Evolutionary conservation across 2,329 filamentous ascomycete species (phyloP), one percentile per base, ranked within the genome.

Genomic region (Aplosporella prunicola): DNA sequence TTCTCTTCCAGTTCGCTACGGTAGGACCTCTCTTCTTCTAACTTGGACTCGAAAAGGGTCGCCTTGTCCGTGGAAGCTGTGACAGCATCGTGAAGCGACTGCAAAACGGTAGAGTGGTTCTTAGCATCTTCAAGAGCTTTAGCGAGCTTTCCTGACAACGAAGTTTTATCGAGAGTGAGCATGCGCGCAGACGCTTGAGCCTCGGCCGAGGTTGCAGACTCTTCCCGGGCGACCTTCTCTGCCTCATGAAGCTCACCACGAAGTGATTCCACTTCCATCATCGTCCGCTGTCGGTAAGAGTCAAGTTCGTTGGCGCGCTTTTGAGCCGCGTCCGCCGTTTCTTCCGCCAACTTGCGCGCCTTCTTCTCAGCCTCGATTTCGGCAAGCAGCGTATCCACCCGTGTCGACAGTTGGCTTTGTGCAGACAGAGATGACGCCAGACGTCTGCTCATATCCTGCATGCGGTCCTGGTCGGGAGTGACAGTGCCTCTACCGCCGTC

Each of bases 251-350:
- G 64, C 52, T 95, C 87, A 1, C 83, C 80, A 47, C 88, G 83
- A 23, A 98, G 65, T 17, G 78, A 80, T 56, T 96, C 89, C 7
- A 93, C 68, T 56, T 98, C 89, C 1, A 82, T 76, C 3, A 85
- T 80, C 24, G 82, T 87, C 51, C 82, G 80, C 53, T 94, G 84
- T 52, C 83, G 81, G 56, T 83, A 89, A 28, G 71, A 71, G 55
- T 96, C 89, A 2, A 98, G 69, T 48, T 95, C 87, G 6, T 76
- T 67, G 59, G 93, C 80, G 15, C 89, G 80, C 58, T 78, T 82
- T 55, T 94, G 82, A 2, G 88, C 81, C 17, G 85, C 83, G 47
- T 80, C 78, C 5, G 82, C 73, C 2, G 85, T 93, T 42, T 95
- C 89, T 52, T 98, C 91, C 0, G 91, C 87, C 10, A 95, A 67